Conservation (phyloP, 2,329 filamentous ascomycete species). For the Xylariomycetidae sp. region DNA sequence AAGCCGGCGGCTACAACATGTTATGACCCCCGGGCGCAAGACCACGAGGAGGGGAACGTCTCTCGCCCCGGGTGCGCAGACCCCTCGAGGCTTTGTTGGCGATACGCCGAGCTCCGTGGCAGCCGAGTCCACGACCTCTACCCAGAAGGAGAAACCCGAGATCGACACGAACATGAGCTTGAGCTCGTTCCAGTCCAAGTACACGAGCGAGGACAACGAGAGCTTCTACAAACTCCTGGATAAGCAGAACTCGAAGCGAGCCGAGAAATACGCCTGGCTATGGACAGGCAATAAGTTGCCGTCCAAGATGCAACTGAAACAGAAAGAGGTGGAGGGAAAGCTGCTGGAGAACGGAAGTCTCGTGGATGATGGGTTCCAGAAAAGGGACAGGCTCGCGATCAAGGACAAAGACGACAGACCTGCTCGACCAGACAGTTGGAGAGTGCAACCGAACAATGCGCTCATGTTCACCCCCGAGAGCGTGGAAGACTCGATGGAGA, state of each 20-base stretch:
- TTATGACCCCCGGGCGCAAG: constrained; percentile 70
- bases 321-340: constrained; percentile 54
- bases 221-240: constrained; percentile 91
- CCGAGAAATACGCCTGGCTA: constrained; percentile 83
- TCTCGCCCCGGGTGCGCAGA: constrained; percentile 36
- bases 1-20: constrained; percentile 62
- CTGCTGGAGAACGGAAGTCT: constrained; percentile 41
- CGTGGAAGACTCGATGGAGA: constrained; percentile 53
- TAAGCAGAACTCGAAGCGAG: constrained; percentile 77
- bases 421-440: constrained; percentile 73
- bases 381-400: constrained; percentile 55
- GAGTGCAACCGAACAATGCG: constrained; percentile 66
- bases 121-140: constrained; percentile 31
- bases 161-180: constrained; percentile 76
- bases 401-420: constrained; percentile 64
- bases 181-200: constrained; percentile 80
- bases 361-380: constrained; percentile 51
- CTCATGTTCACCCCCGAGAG: constrained; percentile 80
- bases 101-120: constrained; percentile 65
- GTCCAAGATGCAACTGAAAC: constrained; percentile 69
- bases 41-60: constrained; percentile 27
- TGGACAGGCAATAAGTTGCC: constrained; percentile 83
- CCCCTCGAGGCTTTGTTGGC: constrained; percentile 61
- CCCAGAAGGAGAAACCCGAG: constrained; percentile 35
- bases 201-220: constrained; percentile 93